Base-by-base conservation (phyloP, 2,329 filamentous ascomycete species). In the Ophiostoma montium region DNA sequence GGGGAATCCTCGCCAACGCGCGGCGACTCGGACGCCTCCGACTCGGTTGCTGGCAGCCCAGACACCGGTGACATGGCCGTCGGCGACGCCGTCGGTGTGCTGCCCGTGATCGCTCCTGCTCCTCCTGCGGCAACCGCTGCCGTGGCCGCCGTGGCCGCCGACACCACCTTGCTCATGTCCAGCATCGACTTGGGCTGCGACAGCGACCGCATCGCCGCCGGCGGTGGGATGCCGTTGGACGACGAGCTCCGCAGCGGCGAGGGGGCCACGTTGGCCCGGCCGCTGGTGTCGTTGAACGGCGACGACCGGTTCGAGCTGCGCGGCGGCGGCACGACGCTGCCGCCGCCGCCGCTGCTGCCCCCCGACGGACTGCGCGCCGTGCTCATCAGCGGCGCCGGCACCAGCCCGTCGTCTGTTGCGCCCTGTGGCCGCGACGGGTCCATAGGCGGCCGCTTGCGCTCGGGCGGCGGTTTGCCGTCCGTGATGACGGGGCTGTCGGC, bases 381-480 rank as follows among this genome's bases (percentile, higher is more conserved):
- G 55, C 73, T 77, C 63, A 75, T 74, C 38, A 80, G 58, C 5
- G 76, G 76, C 3, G 74, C 75, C 7, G 76, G 76, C 3, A 80
- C 74, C 33, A 80, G 62, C 47, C 75, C 71, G 44, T 69, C 70
- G 54, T 79, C 70, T 13, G 59, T 60, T 36, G 59, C 54, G 43
- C 63, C 70, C 46, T 70, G 67, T 8, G 74, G 74, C 31, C 75
- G 67, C 7, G 72, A 62, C 8, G 74, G 71, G 52, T 81, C 75
- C 77, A 85, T 82, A 0, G 80, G 78, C 2, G 81, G 81, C 45
- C 81, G 67, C 60, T 73, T 79, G 53, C 81, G 70, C 56, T 83
- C 79, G 0, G 81, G 81, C 0, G 76, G 71, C 1, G 76, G 70
- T 15, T 51, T 51, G 19, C 72, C 65, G 33, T 71, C 70, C n/a